Base-by-base conservation (phyloP, 805 yeast species). In the Schizosaccharomyces japonicus region DNA sequence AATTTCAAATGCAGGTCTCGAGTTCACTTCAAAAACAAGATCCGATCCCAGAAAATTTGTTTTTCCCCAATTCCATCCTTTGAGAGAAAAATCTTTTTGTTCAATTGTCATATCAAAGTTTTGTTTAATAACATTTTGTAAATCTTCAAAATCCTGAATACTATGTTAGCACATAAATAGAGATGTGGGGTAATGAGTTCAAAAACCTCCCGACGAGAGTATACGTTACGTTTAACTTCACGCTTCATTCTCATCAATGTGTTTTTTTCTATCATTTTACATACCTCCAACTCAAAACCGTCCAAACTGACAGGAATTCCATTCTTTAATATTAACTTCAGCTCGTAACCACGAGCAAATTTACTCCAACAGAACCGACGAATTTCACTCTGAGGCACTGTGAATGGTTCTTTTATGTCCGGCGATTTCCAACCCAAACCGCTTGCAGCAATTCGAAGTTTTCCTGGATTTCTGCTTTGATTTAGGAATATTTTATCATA, bases 1-100 rank as follows among this genome's bases (percentile, higher is more conserved):
- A 40, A 90, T 65, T 63, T 90, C 98, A 60, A 87, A 87, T 10
- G 78, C 73, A 2, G 98, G 96, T 56, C 80, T 78, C 54, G 83
- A 83, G 57, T 80, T 80, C 21, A 85, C 76, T 50, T 76, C 75
- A 63, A 90, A 85, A 27, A 82, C 73, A 60, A 90, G 67, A 61
- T 90, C 98, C 55, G 83, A 81, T 60, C 94, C 73, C 19, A 93
- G 94, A 59, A 90, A 73, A 60, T 85, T 94, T 13, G 87, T 70
- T 53, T 78, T 76, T 48, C 99, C 99, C 98, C 98, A 90, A 63
- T 90, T 90, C 98, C 98, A 90, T 29, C 99, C 99, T 65, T 95
- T 74, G 53, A 90, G 66, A 3, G 95, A 80, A 63, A 90, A 98
- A 56, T 87, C 96, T 56, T 70, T 75, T 52, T 72, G 78, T 55